Evolutionary conservation across 345 rosid species (phyloP).

Genomic region (Erysimum cheiranthoides): DNA sequence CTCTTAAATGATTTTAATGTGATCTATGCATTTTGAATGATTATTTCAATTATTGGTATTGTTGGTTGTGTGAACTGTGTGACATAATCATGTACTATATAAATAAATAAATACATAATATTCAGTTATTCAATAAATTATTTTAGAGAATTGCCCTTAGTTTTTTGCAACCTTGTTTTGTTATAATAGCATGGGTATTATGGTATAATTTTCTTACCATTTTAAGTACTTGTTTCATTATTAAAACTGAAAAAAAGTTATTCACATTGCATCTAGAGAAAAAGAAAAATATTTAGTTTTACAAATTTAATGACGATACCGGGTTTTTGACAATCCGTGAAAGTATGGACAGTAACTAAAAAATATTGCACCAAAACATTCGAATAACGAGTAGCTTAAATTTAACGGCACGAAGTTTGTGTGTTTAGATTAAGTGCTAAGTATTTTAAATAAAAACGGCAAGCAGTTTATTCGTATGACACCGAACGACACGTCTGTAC

Average conservation of each 20-base stretch:
- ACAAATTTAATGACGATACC: too few species aligned
- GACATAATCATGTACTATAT: neutral
- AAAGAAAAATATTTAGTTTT: too few species aligned
- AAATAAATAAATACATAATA: neutral
- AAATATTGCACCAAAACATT: too few species aligned
- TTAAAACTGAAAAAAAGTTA: neutral
- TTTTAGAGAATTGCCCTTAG: too few species aligned
- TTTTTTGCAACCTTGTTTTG: neutral
- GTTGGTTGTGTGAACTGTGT: neutral
- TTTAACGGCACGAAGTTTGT: too few species aligned
- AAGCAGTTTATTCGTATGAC: neutral
- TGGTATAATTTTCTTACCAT: neutral
- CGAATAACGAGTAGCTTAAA: too few species aligned
- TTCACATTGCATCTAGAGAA: neutral
- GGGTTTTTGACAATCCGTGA: too few species aligned
- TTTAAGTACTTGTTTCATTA: constrained; percentile 1
- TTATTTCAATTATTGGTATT: neutral
- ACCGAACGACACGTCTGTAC: neutral
- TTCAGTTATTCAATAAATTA: neutral
- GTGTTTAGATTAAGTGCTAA: too few species aligned
- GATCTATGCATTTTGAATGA: neutral
- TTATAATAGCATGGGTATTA: neutral
- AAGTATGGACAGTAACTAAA: too few species aligned
- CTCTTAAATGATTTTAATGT: constrained; percentile 22
- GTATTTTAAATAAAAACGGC: constrained; percentile 5